These are phyloP conservation scores for Polytolypa hystricis DNA, from an alignment of 2,329 filamentous ascomycete genomes.

Conservation along the genomic window DNA sequence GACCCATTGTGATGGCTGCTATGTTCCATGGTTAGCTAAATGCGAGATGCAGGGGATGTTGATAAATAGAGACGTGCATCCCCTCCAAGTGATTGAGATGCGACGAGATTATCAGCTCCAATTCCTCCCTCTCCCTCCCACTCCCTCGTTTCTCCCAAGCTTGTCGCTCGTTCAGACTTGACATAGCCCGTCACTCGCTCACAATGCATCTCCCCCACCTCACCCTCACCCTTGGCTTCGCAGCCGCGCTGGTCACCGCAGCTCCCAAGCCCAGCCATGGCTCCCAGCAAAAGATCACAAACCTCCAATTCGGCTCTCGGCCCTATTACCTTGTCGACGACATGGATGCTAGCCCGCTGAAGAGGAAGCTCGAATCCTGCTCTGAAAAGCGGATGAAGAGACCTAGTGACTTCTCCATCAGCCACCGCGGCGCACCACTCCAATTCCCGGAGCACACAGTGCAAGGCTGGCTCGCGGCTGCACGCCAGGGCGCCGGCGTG, in stretches of 20 bases:
- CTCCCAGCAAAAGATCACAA: slow-evolving; percentile 3
- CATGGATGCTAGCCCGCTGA: slow-evolving; percentile 51
- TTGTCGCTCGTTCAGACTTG: too few species aligned
- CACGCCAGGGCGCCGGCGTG: slow-evolving; percentile 56
- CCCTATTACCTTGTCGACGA: slow-evolving; percentile 54
- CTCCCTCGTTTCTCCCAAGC: too few species aligned
- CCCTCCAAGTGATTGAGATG: too few species aligned
- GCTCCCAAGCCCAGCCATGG: not conserved
- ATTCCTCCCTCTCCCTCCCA: too few species aligned
- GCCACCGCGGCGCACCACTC: slow-evolving; percentile 52
- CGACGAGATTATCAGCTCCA: too few species aligned
- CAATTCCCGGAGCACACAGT: slow-evolving; percentile 54
- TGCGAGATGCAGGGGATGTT: too few species aligned
- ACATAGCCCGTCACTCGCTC: slow-evolving; percentile 39
- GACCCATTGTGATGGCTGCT: too few species aligned
- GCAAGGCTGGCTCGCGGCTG: slow-evolving; percentile 49
- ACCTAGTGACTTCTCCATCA: slow-evolving; percentile 48
- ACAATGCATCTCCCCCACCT: slow-evolving; percentile 41
- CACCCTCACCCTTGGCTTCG: slow-evolving; percentile 38
- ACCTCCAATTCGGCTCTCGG: slow-evolving; percentile 50
- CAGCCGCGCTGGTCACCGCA: not conserved
- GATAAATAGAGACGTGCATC: too few species aligned
- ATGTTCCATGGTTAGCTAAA: too few species aligned
- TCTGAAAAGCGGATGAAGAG: slow-evolving; percentile 42
- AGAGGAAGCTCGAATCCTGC: slow-evolving; percentile 49